Evolutionary conservation across 257 asterid genomes (phyloP).

Genomic region (Solanum paucissectum): DNA sequence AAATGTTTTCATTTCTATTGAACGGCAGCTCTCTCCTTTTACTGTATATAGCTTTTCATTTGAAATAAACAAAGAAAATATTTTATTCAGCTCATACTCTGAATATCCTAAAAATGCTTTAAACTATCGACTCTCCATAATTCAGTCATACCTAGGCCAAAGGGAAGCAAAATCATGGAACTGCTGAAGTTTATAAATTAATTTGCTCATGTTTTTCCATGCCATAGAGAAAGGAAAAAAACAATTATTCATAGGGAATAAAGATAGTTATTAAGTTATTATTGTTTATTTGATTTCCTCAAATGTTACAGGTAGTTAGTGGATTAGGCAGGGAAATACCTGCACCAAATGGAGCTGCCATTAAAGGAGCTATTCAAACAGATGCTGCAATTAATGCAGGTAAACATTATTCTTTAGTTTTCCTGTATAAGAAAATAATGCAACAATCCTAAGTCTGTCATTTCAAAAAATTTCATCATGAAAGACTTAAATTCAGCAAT

Average conservation of each 20-base stretch:
- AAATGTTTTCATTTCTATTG: not conserved
- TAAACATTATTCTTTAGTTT: slow-evolving; percentile 4
- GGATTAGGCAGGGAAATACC: slow-evolving; percentile 95
- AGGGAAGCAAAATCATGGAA: not conserved
- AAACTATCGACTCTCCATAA: not conserved
- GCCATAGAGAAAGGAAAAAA: not conserved
- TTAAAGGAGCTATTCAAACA: slow-evolving; percentile 88
- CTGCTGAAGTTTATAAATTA: not conserved
- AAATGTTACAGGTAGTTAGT: slow-evolving; percentile 55
- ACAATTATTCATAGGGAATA: not conserved
- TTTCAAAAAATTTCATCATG: too few species aligned
- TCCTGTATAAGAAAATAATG: not conserved
- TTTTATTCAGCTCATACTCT: not conserved
- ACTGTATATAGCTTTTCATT: not conserved
- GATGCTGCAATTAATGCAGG: slow-evolving; percentile 94
- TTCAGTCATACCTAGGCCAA: not conserved
- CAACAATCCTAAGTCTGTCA: too few species aligned
- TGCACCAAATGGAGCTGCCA: slow-evolving; percentile 78
- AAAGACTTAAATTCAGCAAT: too few species aligned
- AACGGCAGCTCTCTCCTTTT: not conserved
- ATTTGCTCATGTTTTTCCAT: not conserved
- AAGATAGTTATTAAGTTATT: not conserved
- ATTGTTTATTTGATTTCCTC: not conserved
- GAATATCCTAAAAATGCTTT: not conserved
- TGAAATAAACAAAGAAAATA: not conserved